Evolutionary conservation across 768 basidiomycete genomes (phyloP).

Genomic region (Termitomyces heimii): DNA sequence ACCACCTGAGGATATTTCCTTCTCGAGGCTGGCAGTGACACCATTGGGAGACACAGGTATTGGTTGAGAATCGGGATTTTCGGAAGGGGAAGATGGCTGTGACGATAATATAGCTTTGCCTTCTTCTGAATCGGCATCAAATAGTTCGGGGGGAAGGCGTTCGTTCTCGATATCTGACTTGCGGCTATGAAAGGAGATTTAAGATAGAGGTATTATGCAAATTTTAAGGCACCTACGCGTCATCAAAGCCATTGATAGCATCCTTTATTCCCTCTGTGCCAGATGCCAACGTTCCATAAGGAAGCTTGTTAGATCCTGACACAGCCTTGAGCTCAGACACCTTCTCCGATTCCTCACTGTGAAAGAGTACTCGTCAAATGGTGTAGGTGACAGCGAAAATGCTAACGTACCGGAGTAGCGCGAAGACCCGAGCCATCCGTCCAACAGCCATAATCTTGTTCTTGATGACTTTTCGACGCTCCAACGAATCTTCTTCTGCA

Average conservation of each 20-base stretch:
- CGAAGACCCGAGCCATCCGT: conserved; percentile 93
- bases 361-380: not conserved
- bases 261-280: conserved; percentile 95
- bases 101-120: conserved; percentile 55
- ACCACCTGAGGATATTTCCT: conserved; percentile 25
- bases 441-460: conserved; percentile 99
- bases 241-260: conserved; percentile 88
- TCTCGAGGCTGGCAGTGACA: conserved; percentile 37
- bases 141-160: conserved; percentile 91
- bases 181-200: conserved; percentile 44
- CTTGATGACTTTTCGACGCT: conserved; percentile 90
- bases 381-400: not conserved
- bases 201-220: not conserved
- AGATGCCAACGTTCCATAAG: conserved; percentile 78
- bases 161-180: conserved; percentile 99
- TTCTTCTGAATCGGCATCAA: conserved; percentile 73
- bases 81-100: conserved; percentile 53
- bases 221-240: conserved; percentile 67
- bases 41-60: conserved; percentile 42
- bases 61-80: conserved; percentile 32
- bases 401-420: conserved; percentile 75
- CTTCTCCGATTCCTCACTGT: conserved; percentile 94
- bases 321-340: conserved; percentile 96
- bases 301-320: conserved; percentile 69
- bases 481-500: conserved; percentile 49